Percentiles rank a stretch among this genome's conserved stretches.
phyloP scores from a whole-genome alignment of 495 filamentous ascomycete genomes.

The Podospora bellae-mahoneyi region DNA sequence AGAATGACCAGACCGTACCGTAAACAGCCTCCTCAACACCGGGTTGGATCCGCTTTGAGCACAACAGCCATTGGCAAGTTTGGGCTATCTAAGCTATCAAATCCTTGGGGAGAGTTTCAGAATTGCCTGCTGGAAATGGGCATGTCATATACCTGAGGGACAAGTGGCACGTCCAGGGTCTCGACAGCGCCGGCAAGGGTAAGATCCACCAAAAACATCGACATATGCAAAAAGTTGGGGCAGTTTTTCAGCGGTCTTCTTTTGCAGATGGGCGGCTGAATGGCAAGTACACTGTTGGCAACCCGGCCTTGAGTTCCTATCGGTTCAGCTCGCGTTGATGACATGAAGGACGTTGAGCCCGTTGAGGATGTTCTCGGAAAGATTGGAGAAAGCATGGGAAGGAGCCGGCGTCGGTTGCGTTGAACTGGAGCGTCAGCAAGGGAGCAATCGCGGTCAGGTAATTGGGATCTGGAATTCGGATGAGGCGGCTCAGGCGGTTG shows the following conservation, averaged over 20 bases:
- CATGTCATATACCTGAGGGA: too few species aligned
- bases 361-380: neutral
- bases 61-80: too few species aligned
- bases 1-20: too few species aligned
- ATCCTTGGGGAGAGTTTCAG: too few species aligned
- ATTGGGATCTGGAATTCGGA: neutral
- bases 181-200: too few species aligned
- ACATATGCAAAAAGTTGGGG: neutral
- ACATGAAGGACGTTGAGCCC: neutral
- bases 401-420: neutral
- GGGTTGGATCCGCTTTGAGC: too few species aligned
- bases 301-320: neutral
- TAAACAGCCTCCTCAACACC: too few species aligned
- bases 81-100: too few species aligned
- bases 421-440: slow-evolving; percentile 1
- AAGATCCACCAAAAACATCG: too few species aligned
- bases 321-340: neutral
- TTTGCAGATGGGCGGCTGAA: neutral
- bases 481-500: neutral
- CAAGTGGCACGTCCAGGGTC: too few species aligned
- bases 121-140: too few species aligned
- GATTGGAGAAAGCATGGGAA: neutral
- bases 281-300: neutral
- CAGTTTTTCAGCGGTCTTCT: neutral
- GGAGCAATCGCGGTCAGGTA: neutral